A percentile compares a stretch with the other conserved stretches of the same genome.
Evolutionary conservation across 805 yeast genomes (phyloP).

Genomic region (Pichia scutulata): DNA sequence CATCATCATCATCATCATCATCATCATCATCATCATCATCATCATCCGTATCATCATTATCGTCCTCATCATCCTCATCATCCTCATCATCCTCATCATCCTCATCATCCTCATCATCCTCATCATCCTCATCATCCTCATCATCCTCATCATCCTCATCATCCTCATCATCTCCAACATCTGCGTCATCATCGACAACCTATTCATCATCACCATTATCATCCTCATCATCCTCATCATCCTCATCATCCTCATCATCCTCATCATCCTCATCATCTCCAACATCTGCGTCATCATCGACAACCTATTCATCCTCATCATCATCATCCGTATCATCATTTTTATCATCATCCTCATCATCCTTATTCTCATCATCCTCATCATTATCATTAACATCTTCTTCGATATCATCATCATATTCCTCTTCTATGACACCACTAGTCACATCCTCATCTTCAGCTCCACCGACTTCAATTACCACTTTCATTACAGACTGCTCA

Average conservation of each 20-base stretch:
- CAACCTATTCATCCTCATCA: conserved; percentile 1
- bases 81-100: neutral
- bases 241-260: neutral
- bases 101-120: conserved; percentile 1
- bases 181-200: neutral
- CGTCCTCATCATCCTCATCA: conserved; percentile 2
- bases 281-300: neutral
- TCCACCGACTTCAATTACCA: neutral
- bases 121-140: neutral
- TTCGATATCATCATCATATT: neutral
- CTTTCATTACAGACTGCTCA: conserved; percentile 1
- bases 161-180: neutral
- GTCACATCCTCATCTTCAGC: neutral
- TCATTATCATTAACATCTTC: neutral
- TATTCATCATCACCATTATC: neutral
- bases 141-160: neutral
- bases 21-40: neutral
- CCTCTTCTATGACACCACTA: neutral
- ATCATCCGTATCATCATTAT: neutral
- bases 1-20: neutral
- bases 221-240: neutral
- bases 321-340: conserved; percentile 1
- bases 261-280: conserved; percentile 5
- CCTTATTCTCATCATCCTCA: neutral
- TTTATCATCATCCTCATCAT: neutral